Evolutionary conservation across 805 yeast genomes (phyloP), one percentile per base, ranked within the genome.

Genomic region (Candida rishiriensis): DNA sequence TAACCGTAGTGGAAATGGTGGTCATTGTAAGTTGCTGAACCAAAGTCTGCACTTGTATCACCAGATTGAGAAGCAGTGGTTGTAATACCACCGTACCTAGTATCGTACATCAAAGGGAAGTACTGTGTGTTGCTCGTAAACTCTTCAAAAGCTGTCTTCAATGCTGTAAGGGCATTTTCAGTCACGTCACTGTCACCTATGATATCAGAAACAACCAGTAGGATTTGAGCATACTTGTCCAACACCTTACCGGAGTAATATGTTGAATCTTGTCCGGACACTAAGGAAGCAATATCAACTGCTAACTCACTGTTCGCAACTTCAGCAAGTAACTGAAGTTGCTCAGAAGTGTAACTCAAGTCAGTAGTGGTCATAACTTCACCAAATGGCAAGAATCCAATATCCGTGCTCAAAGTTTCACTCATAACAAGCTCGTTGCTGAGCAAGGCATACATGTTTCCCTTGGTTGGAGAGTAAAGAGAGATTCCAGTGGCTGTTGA

Each of bases 1-100:
- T 76, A 77, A 16, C 79, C 79, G 51, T 75, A 76, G 53, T 76
- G 81, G 72, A 75, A 76, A 53, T 77, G 81, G 53, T 77, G 81
- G 56, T 77, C 81, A 54, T 76, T 75, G 54, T 76, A 76, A 56
- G 66, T 68, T n/a, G 71, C 66, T 41, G 73, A 56, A 21, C 81
- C 81, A 55, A 58, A 76, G 48, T 76, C 81, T n/a, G 63, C 66
- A 31, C 68, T 66, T 26, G 69, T 53, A 45, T 73, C 75, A 44
- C 77, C 76, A 41, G 45, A 48, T 49, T 70, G 69, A 17, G 72
- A 62, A 10, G 74, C 75, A 33, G 75, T 65, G 1, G 83, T 73
- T n/a, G 81, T 74, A 12, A 80, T 67, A 44, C 85, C 85, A 36
- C 72, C 71, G 55, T 65, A 78, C 46, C 63, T 72, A 8, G 81